Evolutionary conservation across 257 asterid genomes (phyloP).

Genomic region (Verbena officinalis): DNA sequence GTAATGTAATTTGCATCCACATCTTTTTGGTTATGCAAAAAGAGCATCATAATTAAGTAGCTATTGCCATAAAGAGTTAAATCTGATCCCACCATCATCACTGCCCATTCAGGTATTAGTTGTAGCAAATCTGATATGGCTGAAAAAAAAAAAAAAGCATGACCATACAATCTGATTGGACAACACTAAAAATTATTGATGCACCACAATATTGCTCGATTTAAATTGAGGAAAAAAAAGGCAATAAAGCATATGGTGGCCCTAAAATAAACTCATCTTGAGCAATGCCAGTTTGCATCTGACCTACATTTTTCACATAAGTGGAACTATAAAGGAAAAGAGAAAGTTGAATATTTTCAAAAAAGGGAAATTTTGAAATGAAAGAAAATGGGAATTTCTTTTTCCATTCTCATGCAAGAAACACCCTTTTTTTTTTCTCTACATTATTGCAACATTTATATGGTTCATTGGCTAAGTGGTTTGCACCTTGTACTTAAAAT

Average conservation of each 20-base stretch:
- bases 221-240: background rate
- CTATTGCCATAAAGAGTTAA: background rate
- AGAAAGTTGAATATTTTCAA: constrained; percentile 14
- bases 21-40: background rate
- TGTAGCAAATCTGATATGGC: constrained; percentile 2
- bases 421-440: background rate
- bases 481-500: constrained; percentile 10
- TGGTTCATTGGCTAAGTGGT: constrained; percentile 4
- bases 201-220: background rate
- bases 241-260: background rate
- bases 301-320: constrained; percentile 25
- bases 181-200: constrained; percentile 13
- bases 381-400: constrained; percentile 4
- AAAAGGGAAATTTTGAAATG: background rate
- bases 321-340: constrained; percentile 15
- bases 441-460: constrained; percentile 22
- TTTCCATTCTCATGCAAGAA: constrained; percentile 27
- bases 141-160: background rate
- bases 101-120: background rate
- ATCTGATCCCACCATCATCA: background rate
- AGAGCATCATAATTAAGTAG: constrained; percentile 2
- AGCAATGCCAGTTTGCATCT: constrained; percentile 18
- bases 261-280: constrained; percentile 4
- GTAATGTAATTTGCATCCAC: background rate
- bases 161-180: constrained; percentile 28